Base-by-base conservation (phyloP, 2,329 filamentous ascomycete species). In the Chaetomium globosum region DNA sequence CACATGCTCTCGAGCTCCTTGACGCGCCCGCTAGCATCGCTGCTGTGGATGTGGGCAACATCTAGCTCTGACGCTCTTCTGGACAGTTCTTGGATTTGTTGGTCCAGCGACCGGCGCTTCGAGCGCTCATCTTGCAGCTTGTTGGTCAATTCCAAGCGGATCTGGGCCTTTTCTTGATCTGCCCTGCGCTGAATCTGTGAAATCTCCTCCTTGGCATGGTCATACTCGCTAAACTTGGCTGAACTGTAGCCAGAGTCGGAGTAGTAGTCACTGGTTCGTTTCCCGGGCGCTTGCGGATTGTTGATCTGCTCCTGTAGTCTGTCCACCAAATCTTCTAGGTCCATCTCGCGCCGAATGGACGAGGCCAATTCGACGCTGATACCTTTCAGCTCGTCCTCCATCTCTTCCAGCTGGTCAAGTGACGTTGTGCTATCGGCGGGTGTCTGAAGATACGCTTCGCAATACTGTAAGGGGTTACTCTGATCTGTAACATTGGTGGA, bases 181-280 rank as follows among this genome's bases (percentile, higher is more conserved):
- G 91, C 88, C 70, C 88, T 88, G 69, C 95, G 85, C 72, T 93
- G 90, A 54, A 95, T 83, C 76, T 88, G 91, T 67, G 96, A 92
- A 39, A 97, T 81, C 75, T 97, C 92, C 73, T 89, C 86, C 58
- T 82, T 83, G 36, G 81, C 82, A 52, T 85, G 81, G 65, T 89
- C 87, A 66, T 81, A 81, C 55, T 91, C 89, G 67, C 89, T 88
- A 73, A 89, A 89, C 73, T 92, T 90, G 61, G 91, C 85, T 1
- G 92, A 94, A 76, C 92, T 94, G 65, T 92, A 89, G 36, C 95
- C 95, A 6, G 93, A 97, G 76, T 99, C 95, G 2, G 95, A 99
- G 76, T 95, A 99, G 79, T 99, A 98, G 78, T 99, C 95, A 78
- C 95, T 98, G 10, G 92, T 96, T 67, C 94, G 86, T 75, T 90